Evolutionary conservation across 306 rosid genomes (phyloP), one percentile per base, ranked within the genome.

Genomic region (Lathyrus sativus): DNA sequence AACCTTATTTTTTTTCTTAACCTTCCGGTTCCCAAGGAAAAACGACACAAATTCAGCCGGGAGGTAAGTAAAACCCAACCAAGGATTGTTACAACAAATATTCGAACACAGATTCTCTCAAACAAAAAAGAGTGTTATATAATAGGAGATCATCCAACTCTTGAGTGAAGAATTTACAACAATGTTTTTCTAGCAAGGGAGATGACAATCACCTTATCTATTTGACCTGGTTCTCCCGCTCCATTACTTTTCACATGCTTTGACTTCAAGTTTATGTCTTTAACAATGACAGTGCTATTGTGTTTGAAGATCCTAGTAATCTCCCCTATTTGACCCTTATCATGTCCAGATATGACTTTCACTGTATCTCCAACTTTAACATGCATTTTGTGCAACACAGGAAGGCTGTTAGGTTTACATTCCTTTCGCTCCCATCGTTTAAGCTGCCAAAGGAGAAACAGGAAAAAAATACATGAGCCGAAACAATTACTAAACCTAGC

Each of bases 341-440:
- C 99, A 24, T 74, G 91, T 53, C 99, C 99, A 12, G 97, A 76
- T 79, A 90, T 93, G 62, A 93, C 71, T 80, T 93, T 84, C 70
- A 93, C 95, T 0, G 87, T 90, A 69, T 93, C 99, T 62, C 99
- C 99, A 75, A 90, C 65, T 85, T 80, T 93, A 58, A 93, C 99
- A 64, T 93, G 99, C 96, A 90, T 82, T 71, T 90, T 93, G 44
- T 82, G 99, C 59, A 93, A 74, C 48, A 88, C 41, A 2, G 96
- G 99, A 70, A 93, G 92, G 71, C 97, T 80, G 84, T 90, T 93
- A 57, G 96, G 92, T 84, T 93, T 93, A 62, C 99, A 90, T 62
- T 93, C 88, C 82, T 88, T 88, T 66, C 96, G 80, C 79, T 93
- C 97, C 97, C 99, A 93, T 72, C 74, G 85, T 74, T 85, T 90